phyloP scores from a whole-genome alignment of 306 rosid genomes.

The Oxytropis ochrocephala region DNA sequence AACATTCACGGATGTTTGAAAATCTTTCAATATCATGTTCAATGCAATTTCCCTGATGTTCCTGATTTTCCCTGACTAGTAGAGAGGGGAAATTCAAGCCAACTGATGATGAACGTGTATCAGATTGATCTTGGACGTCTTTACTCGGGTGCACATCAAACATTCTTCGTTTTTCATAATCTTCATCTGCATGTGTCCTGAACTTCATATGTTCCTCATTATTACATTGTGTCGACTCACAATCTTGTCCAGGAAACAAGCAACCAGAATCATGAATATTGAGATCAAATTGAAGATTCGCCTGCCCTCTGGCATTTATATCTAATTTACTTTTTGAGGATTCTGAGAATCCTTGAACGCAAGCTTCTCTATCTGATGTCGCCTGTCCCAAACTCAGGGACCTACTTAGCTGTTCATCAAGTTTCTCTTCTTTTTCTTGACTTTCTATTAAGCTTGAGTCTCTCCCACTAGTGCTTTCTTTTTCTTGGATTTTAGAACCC shows the following conservation, averaged over 20 bases:
- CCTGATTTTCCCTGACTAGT: neutral
- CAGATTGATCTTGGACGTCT: constrained; percentile 10
- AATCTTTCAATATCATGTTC: constrained; percentile 17
- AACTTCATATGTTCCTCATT: neutral
- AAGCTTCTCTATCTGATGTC: constrained; percentile 1
- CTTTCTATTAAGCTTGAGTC: constrained; percentile 17
- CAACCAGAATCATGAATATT: neutral
- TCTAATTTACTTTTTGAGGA: neutral
- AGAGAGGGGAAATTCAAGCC: constrained; percentile 15
- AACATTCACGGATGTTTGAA: neutral
- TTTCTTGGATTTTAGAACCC: constrained; percentile 15
- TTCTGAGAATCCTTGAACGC: constrained; percentile 1
- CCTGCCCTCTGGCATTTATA: neutral
- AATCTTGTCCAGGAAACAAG: constrained; percentile 4
- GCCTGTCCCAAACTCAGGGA: neutral
- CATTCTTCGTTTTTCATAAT: constrained; percentile 9
- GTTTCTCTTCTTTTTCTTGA: constrained; percentile 20
- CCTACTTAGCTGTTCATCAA: constrained; percentile 5
- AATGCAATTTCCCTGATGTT: neutral
- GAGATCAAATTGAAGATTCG: neutral
- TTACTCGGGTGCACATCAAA: neutral
- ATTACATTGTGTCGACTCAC: neutral
- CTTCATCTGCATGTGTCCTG: constrained; percentile 12
- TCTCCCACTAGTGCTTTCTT: constrained; percentile 2
- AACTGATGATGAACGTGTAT: neutral